phyloP scores from a whole-genome alignment of 371 early-diverging fungal species.

The Mycotypha africana region DNA sequence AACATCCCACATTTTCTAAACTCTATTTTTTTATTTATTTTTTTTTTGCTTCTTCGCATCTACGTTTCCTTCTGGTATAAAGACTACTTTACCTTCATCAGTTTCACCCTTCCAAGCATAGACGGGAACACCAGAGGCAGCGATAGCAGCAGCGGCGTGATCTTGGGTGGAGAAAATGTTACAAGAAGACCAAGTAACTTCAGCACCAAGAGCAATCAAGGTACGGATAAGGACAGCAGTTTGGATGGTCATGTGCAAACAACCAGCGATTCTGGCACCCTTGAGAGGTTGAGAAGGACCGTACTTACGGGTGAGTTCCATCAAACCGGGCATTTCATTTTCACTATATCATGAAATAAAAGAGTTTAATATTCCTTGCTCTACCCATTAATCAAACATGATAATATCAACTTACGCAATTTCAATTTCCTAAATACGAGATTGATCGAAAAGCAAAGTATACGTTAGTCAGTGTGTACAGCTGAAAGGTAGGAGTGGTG shows the following conservation, averaged over 20 bases:
- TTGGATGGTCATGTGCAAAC: constrained; percentile 98
- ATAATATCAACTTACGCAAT: constrained; percentile 24
- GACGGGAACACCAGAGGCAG: constrained; percentile 76
- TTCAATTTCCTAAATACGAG: constrained; percentile 49
- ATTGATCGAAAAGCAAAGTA: too few relatives aligned
- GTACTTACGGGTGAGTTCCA: constrained; percentile 91
- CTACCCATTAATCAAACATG: neutral
- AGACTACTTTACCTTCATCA: constrained; percentile 58
- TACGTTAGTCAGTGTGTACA: neutral
- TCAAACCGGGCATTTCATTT: constrained; percentile 99
- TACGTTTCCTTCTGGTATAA: too few relatives aligned
- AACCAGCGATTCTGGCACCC: constrained; percentile 98
- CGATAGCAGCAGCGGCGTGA: constrained; percentile 90
- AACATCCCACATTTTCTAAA: too few relatives aligned
- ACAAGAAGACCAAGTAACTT: constrained; percentile 98
- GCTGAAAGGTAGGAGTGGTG: neutral
- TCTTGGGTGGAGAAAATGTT: constrained; percentile 99
- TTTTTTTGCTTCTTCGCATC: too few relatives aligned
- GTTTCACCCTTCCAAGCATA: constrained; percentile 98
- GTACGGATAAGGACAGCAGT: constrained; percentile 99
- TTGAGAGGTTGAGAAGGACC: constrained; percentile 86
- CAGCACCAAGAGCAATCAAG: constrained; percentile 91
- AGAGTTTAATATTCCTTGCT: too few relatives aligned
- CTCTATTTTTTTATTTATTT: constrained; percentile 25
- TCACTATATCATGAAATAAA: constrained; percentile 67